Base-by-base conservation (phyloP, 805 yeast genomes). In the Metschnikowia colocasiae region DNA sequence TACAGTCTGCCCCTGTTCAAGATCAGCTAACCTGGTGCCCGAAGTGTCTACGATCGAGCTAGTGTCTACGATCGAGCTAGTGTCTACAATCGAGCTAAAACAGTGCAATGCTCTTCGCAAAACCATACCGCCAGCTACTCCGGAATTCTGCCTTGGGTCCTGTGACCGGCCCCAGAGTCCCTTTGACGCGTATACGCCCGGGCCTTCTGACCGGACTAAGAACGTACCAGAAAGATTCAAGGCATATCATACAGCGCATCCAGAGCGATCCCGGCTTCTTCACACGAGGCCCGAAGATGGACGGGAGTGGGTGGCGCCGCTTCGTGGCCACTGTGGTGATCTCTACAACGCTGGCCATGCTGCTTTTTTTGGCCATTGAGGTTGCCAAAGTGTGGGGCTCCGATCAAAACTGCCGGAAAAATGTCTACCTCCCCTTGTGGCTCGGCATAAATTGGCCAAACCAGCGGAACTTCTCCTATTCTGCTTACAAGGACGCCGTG, bases 401-500 rank as follows among this genome's bases (percentile, higher is more conserved):
- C 32, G 50, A 53, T 16, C 45, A 50, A 6, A 38, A 25, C 10
- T 36, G 43, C 5, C 31, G 47, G 15, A 36, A 40, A n/a, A 32
- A 31, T 7, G 50, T 63, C 29, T 62, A 62, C 46, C 35, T 59
- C 5, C 66, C 68, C 3, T 43, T 63, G 15, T 62, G 65, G 65
- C n/a, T 62, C 23, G 54, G 63, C 30, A 12, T 48, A 39, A 64
- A 71, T 51, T 61, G 62, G 55, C 59, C 69, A 12, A 50, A 33
- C 29, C 53, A 47, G 18, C 48, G 61, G n/a, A 55, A 40, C 27
- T 61, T 59, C 41, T 23, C 48, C 10, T 67, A 64, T 47, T 67
- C 71, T n/a, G 31, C 46, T 10, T 61, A 54, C 13, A 58, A 59
- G 9, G 56, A 19, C 16, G 7, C 9, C 6, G 9, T 39, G 12